phyloP scores from a whole-genome alignment of 495 filamentous ascomycete genomes.

The Podospora sp. region DNA sequence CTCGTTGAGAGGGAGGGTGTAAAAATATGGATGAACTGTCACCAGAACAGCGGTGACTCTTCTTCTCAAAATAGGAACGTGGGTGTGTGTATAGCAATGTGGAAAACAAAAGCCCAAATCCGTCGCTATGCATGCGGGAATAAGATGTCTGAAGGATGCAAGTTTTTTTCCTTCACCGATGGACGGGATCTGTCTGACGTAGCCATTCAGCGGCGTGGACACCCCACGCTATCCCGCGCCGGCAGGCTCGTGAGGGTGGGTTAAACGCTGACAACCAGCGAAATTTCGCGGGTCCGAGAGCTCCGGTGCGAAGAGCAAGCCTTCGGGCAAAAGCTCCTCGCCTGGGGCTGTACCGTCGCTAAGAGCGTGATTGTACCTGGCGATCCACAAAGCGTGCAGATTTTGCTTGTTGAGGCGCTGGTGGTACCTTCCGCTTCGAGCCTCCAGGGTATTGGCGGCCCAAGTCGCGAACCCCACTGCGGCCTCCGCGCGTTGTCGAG shows the following conservation, averaged over 20 bases:
- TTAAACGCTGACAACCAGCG: not conserved
- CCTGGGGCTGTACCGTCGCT: not conserved
- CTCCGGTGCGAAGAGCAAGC: conserved; percentile 4
- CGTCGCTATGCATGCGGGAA: conserved; percentile 28
- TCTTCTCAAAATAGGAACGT: not conserved
- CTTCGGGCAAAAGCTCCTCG: not conserved
- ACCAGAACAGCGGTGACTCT: conserved; percentile 1
- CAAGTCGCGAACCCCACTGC: not conserved
- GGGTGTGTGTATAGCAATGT: conserved; percentile 6
- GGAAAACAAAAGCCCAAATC: conserved; percentile 6
- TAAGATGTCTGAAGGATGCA: conserved; percentile 15
- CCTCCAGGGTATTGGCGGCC: not conserved
- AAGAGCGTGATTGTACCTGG: conserved; percentile 9
- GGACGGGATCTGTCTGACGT: conserved; percentile 1
- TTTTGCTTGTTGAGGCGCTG: not conserved
- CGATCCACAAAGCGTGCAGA: conserved; percentile 3
- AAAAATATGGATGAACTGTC: not conserved
- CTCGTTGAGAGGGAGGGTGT: not conserved
- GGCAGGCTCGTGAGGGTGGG: not conserved
- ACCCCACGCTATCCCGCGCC: conserved; percentile 20
- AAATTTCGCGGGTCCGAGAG: not conserved
- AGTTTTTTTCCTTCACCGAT: not conserved
- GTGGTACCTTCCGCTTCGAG: conserved; percentile 9
- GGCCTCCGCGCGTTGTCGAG: not conserved
- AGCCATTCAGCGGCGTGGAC: conserved; percentile 8